phyloP scores from a whole-genome alignment of 352 stramenopile genomes.

The Globisporangium ultimum region DNA sequence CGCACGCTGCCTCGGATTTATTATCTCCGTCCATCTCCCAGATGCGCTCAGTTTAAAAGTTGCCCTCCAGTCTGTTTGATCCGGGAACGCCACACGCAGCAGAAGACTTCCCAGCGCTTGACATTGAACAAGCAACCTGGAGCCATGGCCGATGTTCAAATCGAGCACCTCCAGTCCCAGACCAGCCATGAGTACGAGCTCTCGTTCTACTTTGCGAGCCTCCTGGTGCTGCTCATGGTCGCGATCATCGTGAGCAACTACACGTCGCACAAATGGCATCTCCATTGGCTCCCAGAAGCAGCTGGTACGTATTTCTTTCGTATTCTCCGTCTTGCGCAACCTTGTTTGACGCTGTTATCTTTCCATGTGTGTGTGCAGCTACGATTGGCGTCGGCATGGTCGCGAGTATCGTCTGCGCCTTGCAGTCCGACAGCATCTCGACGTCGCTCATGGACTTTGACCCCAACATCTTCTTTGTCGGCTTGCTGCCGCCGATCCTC shows the following conservation, averaged over 20 bases:
- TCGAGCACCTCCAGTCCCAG: conserved; percentile 36
- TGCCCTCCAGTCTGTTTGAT: no score
- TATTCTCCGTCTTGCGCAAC: not conserved
- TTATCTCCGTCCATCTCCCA: no score
- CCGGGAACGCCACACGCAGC: no score
- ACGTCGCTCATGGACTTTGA: conserved; percentile 86
- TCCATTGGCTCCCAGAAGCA: conserved; percentile 72
- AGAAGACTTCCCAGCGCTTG: no score
- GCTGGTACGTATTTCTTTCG: conserved; percentile 23
- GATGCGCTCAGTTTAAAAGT: no score
- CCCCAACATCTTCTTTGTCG: conserved; percentile 92
- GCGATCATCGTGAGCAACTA: conserved; percentile 81
- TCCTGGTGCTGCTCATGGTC: conserved; percentile 72
- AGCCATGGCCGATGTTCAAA: conserved; percentile 19
- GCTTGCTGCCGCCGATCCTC: conserved; percentile 92
- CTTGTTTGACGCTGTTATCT: not conserved
- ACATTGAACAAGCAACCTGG: no score
- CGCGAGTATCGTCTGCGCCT: conserved; percentile 50
- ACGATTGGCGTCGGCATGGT: conserved; percentile 63
- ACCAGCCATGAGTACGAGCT: conserved; percentile 78
- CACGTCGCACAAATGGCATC: conserved; percentile 66
- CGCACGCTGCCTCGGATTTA: no score
- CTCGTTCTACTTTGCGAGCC: conserved; percentile 72
- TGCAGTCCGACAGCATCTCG: conserved; percentile 69
- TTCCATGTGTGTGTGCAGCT: conserved; percentile 13